Evolutionary conservation across 164 flowering plant species (phyloP).

Genomic region (Houttuynia cordata): DNA sequence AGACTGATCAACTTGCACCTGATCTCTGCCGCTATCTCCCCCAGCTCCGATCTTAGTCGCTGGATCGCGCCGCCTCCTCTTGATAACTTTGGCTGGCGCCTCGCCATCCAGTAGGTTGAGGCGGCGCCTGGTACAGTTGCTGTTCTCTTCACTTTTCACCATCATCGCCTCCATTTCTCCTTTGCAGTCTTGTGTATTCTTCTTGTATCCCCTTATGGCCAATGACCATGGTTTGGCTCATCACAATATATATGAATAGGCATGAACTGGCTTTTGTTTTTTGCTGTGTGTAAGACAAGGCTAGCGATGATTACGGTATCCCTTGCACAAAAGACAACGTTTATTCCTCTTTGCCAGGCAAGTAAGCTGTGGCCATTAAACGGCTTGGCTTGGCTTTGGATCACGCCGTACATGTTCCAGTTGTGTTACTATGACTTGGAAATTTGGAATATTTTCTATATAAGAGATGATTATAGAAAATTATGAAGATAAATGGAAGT

Average conservation of each 20-base stretch:
- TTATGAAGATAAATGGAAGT: too few relatives aligned
- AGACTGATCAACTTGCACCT: conserved; percentile 19
- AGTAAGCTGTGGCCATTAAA: too few relatives aligned
- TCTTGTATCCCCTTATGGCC: neutral
- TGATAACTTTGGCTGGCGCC: conserved; percentile 14
- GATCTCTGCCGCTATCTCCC: neutral
- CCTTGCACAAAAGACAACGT: conserved; percentile 1
- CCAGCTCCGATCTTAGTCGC: neutral
- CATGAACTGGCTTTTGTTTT: neutral
- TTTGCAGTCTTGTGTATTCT: neutral
- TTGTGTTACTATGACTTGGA: too few relatives aligned
- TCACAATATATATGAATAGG: neutral
- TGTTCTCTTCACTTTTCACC: conserved; percentile 20
- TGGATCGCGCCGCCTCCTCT: conserved; percentile 30
- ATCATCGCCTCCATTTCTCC: conserved; percentile 15
- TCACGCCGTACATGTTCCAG: too few relatives aligned
- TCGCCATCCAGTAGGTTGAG: conserved; percentile 12
- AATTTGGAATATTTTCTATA: too few relatives aligned
- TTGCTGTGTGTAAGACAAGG: conserved; percentile 3
- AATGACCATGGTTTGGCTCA: neutral
- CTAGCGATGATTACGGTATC: conserved; percentile 14
- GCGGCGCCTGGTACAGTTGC: conserved; percentile 7
- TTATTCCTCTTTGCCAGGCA: neutral
- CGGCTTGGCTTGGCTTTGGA: too few relatives aligned
- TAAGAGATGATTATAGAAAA: too few relatives aligned